Conservation (phyloP, 805 yeast genomes). For the Zygoascus ofunaensis region DNA sequence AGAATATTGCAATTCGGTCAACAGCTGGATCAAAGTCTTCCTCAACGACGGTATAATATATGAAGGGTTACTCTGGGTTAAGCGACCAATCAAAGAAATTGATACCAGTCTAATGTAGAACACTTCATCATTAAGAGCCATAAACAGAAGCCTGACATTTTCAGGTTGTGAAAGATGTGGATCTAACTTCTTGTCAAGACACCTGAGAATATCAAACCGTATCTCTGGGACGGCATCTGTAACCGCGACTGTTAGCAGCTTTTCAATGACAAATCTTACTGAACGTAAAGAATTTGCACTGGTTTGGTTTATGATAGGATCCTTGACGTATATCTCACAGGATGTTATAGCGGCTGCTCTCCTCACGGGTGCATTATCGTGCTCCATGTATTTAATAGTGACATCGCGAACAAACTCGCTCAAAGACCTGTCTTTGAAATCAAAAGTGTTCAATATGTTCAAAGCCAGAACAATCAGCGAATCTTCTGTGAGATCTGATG, state of each 20-base stretch:
- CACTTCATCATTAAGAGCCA: slow-evolving; percentile 84
- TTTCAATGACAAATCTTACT: slow-evolving; percentile 76
- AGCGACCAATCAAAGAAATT: slow-evolving; percentile 69
- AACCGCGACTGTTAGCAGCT: slow-evolving; percentile 69
- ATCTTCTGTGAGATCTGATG: slow-evolving; percentile 39
- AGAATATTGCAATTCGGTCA: slow-evolving; percentile 80
- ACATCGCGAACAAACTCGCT: slow-evolving; percentile 84
- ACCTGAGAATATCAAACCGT: slow-evolving; percentile 64
- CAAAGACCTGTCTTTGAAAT: slow-evolving; percentile 64
- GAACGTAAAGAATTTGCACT: slow-evolving; percentile 74
- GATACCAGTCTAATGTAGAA: slow-evolving; percentile 76
- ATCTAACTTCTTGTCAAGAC: slow-evolving; percentile 70
- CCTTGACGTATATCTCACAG: slow-evolving; percentile 62
- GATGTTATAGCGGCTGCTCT: slow-evolving; percentile 80
- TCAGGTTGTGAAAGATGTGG: slow-evolving; percentile 92
- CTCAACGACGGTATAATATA: slow-evolving; percentile 89
- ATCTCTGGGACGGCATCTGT: slow-evolving; percentile 86
- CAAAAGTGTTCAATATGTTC: slow-evolving; percentile 63
- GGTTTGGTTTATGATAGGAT: slow-evolving; percentile 75
- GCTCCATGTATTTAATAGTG: slow-evolving; percentile 75
- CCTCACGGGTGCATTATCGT: slow-evolving; percentile 68
- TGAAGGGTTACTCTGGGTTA: slow-evolving; percentile 85
- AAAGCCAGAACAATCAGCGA: slow-evolving; percentile 66
- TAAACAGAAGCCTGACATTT: slow-evolving; percentile 72
- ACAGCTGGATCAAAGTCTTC: slow-evolving; percentile 72